phyloP scores from a whole-genome alignment of 495 filamentous ascomycete genomes.

The Daldinia decipiens region DNA sequence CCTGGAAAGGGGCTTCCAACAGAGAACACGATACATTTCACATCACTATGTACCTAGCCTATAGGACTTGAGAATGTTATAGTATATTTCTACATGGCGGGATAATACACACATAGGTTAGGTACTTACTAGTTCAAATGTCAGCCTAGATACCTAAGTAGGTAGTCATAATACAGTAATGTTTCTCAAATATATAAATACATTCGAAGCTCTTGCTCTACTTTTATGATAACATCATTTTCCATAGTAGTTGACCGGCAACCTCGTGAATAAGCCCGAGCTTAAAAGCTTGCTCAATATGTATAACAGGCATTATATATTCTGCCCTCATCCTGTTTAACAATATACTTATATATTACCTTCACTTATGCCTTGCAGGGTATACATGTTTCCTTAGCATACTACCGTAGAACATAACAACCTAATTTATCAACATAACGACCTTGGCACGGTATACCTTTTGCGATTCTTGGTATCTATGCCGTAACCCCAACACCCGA shows the following conservation, averaged over 20 bases:
- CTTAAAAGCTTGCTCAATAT: not conserved
- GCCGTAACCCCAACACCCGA: constrained; percentile 15
- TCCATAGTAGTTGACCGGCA: not conserved
- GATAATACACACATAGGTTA: too few relatives aligned
- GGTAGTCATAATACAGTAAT: too few relatives aligned
- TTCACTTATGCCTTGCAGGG: not conserved
- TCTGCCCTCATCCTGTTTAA: not conserved
- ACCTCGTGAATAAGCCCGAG: not conserved
- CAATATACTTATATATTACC: too few relatives aligned
- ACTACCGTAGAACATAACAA: not conserved
- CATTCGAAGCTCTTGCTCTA: not conserved
- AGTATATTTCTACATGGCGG: too few relatives aligned
- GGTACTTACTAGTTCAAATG: too few relatives aligned
- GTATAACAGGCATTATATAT: not conserved
- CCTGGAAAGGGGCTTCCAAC: too few relatives aligned
- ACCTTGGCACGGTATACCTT: not conserved
- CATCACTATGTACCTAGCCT: too few relatives aligned
- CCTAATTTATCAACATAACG: not conserved
- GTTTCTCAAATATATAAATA: not conserved
- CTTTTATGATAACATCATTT: not conserved
- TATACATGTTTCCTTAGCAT: not conserved
- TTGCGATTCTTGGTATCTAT: not conserved
- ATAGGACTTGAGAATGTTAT: too few relatives aligned
- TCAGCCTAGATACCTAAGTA: too few relatives aligned
- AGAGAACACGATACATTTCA: too few relatives aligned